A percentile compares a stretch with the other conserved stretches of the same genome.
These are phyloP conservation scores for Vaccinium corymbosum DNA, from an alignment of 148 eudicot species.

Conservation along the genomic window DNA sequence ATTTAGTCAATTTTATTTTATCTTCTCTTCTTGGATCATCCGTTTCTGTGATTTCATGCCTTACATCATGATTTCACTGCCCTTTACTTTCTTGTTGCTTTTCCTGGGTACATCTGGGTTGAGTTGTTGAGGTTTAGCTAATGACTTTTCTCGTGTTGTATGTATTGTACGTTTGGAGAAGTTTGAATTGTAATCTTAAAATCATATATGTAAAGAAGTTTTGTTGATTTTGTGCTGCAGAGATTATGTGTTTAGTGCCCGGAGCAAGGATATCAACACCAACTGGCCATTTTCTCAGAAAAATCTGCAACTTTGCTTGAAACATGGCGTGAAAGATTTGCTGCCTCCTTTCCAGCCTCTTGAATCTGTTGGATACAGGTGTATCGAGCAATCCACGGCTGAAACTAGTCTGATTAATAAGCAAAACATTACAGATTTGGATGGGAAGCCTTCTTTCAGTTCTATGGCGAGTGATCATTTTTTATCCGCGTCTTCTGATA, in stretches of 20 bases:
- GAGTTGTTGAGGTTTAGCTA: not conserved
- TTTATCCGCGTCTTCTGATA: constrained; percentile 11
- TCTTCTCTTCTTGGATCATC: constrained; percentile 5
- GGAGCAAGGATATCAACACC: constrained; percentile 61
- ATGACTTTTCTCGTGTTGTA: not conserved
- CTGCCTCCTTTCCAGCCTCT: constrained; percentile 75
- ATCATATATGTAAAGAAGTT: constrained; percentile 11
- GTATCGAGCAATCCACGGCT: constrained; percentile 27
- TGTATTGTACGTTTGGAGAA: not conserved
- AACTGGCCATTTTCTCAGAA: constrained; percentile 85
- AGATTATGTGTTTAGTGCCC: constrained; percentile 62
- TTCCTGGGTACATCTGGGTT: constrained; percentile 8
- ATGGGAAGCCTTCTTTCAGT: constrained; percentile 23
- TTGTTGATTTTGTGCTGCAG: constrained; percentile 39
- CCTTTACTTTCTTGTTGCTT: not conserved
- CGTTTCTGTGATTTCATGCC: constrained; percentile 17
- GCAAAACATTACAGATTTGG: constrained; percentile 27
- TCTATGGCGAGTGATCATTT: constrained; percentile 19
- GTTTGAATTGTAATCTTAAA: not conserved
- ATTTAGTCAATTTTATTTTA: not conserved
- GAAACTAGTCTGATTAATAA: constrained; percentile 30
- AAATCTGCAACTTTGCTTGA: constrained; percentile 65
- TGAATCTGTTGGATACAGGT: constrained; percentile 35
- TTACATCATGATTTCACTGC: not conserved
- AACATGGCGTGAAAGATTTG: constrained; percentile 61